Conservation (phyloP, 495 filamentous ascomycete species). For the Niebla homalea region DNA sequence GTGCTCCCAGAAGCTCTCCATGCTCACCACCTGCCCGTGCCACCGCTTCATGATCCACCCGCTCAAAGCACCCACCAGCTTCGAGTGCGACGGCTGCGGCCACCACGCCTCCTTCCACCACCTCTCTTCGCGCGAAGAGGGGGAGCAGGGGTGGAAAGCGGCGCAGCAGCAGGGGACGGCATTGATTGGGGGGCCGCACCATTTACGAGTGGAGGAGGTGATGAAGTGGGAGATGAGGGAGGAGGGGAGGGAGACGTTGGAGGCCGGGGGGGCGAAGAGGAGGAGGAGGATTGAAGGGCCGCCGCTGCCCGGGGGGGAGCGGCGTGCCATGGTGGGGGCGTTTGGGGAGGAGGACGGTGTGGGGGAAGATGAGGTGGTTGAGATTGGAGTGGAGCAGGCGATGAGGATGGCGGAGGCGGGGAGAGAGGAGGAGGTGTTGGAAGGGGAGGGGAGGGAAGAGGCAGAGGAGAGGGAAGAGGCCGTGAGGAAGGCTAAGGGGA, state of each 20-base stretch:
- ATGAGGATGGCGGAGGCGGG: not conserved
- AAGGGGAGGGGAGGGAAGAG: not conserved
- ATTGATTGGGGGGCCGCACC: no score
- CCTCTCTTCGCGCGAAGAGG: slow-evolving; percentile 36
- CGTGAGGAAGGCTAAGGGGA: not conserved
- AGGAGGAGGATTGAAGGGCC: slow-evolving; percentile 13
- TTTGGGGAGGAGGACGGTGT: not conserved
- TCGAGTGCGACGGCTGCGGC: slow-evolving; percentile 41
- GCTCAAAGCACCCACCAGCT: slow-evolving; percentile 36
- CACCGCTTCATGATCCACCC: slow-evolving; percentile 47
- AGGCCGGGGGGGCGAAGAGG: not conserved
- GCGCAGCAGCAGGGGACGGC: no score
- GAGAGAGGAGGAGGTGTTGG: not conserved
- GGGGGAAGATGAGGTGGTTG: not conserved
- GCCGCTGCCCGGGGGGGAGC: not conserved
- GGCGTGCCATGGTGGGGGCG: not conserved
- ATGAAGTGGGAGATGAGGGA: not conserved
- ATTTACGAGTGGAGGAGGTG: slow-evolving; percentile 7
- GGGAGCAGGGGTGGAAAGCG: slow-evolving; percentile 29
- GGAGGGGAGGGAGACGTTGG: no score
- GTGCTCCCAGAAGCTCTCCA: slow-evolving; percentile 29
- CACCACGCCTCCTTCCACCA: slow-evolving; percentile 43
- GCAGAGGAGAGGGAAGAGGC: not conserved
- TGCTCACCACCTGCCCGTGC: slow-evolving; percentile 36
- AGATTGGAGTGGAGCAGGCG: not conserved